These are phyloP conservation scores for Hanseniaspora vineae DNA, from an alignment of 805 yeast species.

Conservation along the genomic window DNA sequence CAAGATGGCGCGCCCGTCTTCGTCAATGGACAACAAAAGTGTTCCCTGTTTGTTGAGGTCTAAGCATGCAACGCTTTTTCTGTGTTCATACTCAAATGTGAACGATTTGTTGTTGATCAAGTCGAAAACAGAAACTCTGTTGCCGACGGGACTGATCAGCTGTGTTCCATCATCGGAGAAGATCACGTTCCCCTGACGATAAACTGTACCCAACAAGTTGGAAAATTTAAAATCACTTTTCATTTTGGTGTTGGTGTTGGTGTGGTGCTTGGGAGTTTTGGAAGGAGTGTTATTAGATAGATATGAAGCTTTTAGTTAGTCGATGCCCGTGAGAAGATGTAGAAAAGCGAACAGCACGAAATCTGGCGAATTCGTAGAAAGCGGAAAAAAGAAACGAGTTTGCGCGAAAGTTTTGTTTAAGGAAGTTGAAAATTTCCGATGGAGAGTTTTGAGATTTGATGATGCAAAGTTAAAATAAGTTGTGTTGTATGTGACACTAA, in stretches of 20 bases:
- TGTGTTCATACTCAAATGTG: constrained; percentile 86
- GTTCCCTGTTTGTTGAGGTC: constrained; percentile 80
- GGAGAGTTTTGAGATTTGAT: too few relatives aligned
- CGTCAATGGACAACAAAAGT: constrained; percentile 69
- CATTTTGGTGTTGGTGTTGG: constrained; percentile 30
- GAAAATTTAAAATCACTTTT: constrained; percentile 83
- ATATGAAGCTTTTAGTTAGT: too few relatives aligned
- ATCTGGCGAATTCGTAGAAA: too few relatives aligned
- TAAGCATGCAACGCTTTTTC: constrained; percentile 65
- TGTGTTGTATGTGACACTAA: too few relatives aligned
- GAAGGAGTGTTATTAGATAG: too few relatives aligned
- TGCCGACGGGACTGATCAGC: constrained; percentile 86
- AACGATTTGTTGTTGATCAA: constrained; percentile 70
- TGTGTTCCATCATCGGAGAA: constrained; percentile 80
- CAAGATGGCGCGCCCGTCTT: constrained; percentile 84
- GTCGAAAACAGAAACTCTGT: constrained; percentile 81
- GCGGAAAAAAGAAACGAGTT: too few relatives aligned
- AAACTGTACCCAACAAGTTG: constrained; percentile 87
- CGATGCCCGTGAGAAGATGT: too few relatives aligned
- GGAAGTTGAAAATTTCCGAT: too few relatives aligned
- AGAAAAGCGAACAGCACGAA: too few relatives aligned
- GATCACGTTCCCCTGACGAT: constrained; percentile 79
- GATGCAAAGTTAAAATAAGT: too few relatives aligned
- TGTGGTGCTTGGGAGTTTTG: too few relatives aligned
- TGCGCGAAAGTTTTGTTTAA: too few relatives aligned